These are phyloP conservation scores for Litchi chinensis DNA, from an alignment of 345 rosid species.

Conservation along the genomic window DNA sequence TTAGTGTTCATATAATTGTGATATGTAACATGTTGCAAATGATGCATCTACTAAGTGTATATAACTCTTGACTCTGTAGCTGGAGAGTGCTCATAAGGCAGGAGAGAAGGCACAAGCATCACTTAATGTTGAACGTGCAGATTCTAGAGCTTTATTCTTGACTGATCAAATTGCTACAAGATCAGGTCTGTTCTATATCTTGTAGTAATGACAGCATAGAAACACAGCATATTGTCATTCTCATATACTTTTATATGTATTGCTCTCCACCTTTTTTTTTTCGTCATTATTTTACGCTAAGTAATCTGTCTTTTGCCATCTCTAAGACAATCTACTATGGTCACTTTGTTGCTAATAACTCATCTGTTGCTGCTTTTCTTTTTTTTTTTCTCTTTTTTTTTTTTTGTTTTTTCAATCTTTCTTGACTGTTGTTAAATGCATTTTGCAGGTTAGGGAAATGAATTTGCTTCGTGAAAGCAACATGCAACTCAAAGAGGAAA, in stretches of 20 bases:
- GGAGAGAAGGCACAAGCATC: constrained; percentile 69
- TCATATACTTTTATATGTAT: neutral
- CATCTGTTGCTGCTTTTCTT: neutral
- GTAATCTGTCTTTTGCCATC: too few relatives aligned
- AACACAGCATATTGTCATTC: neutral
- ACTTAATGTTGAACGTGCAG: constrained; percentile 75
- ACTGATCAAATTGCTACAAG: constrained; percentile 83
- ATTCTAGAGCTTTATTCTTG: constrained; percentile 67
- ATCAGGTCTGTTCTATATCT: constrained; percentile 60
- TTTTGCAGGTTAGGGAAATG: constrained; percentile 16
- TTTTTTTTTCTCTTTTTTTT: neutral
- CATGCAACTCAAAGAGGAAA: constrained; percentile 94
- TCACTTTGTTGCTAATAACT: neutral
- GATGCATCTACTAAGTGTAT: too few relatives aligned
- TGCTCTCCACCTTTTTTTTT: neutral
- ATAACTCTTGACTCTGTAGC: too few relatives aligned
- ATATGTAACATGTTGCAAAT: neutral
- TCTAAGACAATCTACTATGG: neutral
- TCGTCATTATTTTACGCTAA: too few relatives aligned
- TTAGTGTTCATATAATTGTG: neutral
- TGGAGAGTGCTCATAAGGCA: constrained; percentile 16
- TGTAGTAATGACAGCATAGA: constrained; percentile 10
- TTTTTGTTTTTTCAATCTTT: constrained; percentile 6
- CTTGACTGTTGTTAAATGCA: constrained; percentile 70
- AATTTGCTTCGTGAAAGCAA: constrained; percentile 90